phyloP scores from a whole-genome alignment of 1,284 basidiomycete species.

The Marasmius fiardii region DNA sequence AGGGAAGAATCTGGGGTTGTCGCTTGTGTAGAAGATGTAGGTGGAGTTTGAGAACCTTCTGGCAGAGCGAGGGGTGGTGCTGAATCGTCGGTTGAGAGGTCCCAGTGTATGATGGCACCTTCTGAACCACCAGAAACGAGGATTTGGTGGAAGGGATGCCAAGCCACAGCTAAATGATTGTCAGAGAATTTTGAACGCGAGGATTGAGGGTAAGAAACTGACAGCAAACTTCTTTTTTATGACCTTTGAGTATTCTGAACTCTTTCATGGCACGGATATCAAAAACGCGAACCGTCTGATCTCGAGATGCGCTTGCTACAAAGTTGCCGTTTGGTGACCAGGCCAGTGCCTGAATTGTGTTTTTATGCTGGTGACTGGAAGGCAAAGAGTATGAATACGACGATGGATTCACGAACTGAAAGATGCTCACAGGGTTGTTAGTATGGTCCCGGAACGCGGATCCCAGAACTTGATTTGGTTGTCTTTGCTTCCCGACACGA shows the following conservation, averaged over 20 bases:
- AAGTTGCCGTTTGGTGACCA: slow-evolving; percentile 95
- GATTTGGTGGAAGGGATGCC: slow-evolving; percentile 93
- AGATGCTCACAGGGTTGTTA: slow-evolving; percentile 73
- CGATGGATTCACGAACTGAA: neutral
- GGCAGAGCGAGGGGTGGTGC: slow-evolving; percentile 25
- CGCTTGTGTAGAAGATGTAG: neutral
- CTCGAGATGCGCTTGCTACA: slow-evolving; percentile 91
- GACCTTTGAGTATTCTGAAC: slow-evolving; percentile 85
- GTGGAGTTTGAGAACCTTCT: slow-evolving; percentile 6
- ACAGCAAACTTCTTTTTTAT: slow-evolving; percentile 98
- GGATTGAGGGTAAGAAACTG: slow-evolving; percentile 30
- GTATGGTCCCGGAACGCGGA: slow-evolving; percentile 82
- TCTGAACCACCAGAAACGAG: slow-evolving; percentile 94
- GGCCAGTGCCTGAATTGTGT: slow-evolving; percentile 88
- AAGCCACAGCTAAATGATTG: slow-evolving; percentile 69
- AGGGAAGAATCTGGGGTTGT: slow-evolving; percentile 1
- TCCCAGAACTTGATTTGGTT: slow-evolving; percentile 99
- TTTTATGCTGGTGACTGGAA: slow-evolving; percentile 90
- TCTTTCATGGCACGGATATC: slow-evolving; percentile 99
- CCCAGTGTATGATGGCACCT: slow-evolving; percentile 93
- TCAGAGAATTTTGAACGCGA: neutral
- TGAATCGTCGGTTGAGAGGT: slow-evolving; percentile 59
- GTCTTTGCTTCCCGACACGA: slow-evolving; percentile 95
- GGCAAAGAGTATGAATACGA: slow-evolving; percentile 6
- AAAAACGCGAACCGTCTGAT: slow-evolving; percentile 94